These are phyloP conservation scores for Aureobasidium sp. DNA, from an alignment of 2,329 filamentous ascomycete genomes.

Conservation along the genomic window DNA sequence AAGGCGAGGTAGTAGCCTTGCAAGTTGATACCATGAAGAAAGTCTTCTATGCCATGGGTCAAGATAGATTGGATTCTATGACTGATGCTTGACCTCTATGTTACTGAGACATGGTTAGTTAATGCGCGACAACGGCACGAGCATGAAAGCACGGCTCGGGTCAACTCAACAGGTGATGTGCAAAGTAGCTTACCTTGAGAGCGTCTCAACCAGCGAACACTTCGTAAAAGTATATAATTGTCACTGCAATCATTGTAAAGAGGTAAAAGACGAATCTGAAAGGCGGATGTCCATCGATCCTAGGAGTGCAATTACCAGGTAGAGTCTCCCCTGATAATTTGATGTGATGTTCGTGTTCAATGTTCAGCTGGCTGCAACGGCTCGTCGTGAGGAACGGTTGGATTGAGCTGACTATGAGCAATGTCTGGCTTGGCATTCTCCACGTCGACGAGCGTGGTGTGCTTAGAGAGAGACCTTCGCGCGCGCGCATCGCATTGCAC, in stretches of 20 bases:
- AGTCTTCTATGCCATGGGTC: not conserved
- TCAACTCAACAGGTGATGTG: not conserved
- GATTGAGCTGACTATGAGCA: not conserved
- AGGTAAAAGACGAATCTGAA: no score
- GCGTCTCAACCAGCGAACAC: not conserved
- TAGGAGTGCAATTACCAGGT: no score
- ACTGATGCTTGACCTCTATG: not conserved
- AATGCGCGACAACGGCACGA: not conserved
- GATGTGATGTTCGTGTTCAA: not conserved
- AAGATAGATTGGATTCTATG: not conserved
- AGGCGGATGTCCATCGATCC: no score
- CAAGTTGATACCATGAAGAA: no score
- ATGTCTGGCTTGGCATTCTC: not conserved
- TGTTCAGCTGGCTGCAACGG: not conserved
- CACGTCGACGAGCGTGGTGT: not conserved
- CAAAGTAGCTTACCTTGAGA: not conserved
- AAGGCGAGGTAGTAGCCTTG: no score
- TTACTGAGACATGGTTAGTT: not conserved
- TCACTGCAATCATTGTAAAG: not conserved
- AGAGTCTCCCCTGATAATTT: no score
- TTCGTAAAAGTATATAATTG: not conserved
- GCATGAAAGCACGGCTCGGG: not conserved
- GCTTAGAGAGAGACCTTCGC: not conserved
- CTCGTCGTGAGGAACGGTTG: slow-evolving; percentile 5
- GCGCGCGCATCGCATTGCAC: slow-evolving; percentile 11